Conservation (phyloP, 495 filamentous ascomycete species). For the Penicillium diatomitis region DNA sequence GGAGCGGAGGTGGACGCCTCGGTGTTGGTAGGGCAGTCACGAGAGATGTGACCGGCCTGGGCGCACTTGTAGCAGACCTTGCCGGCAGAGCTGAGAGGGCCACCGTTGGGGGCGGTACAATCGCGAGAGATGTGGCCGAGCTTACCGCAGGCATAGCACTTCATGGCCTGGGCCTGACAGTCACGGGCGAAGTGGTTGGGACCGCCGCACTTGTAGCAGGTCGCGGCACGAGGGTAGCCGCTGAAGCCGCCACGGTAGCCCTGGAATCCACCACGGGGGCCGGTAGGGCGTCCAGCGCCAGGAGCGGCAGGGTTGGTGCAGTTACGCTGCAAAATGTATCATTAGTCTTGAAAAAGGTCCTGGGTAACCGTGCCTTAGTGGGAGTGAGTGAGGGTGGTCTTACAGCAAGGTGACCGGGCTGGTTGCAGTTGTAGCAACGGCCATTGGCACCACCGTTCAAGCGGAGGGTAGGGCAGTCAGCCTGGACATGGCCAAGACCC, state of each 20-base stretch:
- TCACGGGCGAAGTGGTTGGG: slow-evolving; percentile 98
- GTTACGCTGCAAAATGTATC: slow-evolving; percentile 49
- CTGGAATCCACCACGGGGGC: slow-evolving; percentile 60
- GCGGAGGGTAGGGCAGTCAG: slow-evolving; percentile 95
- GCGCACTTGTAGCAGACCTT: slow-evolving; percentile 99
- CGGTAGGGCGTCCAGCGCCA: slow-evolving; percentile 50
- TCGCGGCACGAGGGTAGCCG: slow-evolving; percentile 67
- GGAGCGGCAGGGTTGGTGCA: slow-evolving; percentile 64
- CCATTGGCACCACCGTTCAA: slow-evolving; percentile 69
- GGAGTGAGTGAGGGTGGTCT: slow-evolving; percentile 9
- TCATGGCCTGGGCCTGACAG: slow-evolving; percentile 99
- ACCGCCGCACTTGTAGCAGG: slow-evolving; percentile 99
- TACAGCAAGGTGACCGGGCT: slow-evolving; percentile 82
- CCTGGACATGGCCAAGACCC: slow-evolving; percentile 95
- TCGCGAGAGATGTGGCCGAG: slow-evolving; percentile 96
- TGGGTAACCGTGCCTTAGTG: neutral
- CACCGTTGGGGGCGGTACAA: slow-evolving; percentile 95
- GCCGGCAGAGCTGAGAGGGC: slow-evolving; percentile 86
- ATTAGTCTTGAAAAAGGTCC: neutral
- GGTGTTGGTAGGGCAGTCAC: slow-evolving; percentile 70
- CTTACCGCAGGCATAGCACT: slow-evolving; percentile 99
- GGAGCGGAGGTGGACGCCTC: slow-evolving; percentile 30
- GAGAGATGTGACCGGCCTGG: slow-evolving; percentile 90
- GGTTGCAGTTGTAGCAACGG: slow-evolving; percentile 93
- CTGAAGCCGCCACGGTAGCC: slow-evolving; percentile 64